Conservation (phyloP, 208 protist species). For the Trypanosoma caninum region DNA sequence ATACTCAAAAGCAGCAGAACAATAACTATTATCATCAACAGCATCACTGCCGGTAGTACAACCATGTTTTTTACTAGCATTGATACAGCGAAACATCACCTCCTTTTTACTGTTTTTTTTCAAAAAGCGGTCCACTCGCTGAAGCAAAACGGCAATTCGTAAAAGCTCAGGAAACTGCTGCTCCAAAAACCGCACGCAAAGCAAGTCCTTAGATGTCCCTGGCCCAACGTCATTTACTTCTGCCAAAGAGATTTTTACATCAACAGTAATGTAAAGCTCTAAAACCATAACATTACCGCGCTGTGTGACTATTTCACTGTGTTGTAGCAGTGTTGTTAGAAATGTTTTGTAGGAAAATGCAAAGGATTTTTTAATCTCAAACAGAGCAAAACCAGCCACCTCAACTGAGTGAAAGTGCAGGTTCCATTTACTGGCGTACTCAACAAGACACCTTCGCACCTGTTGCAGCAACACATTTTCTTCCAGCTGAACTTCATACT, state of each 20-base stretch:
- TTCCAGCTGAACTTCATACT: slow-evolving; percentile 6
- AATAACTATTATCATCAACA: no score
- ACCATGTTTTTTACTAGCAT: background rate
- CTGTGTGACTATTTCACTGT: slow-evolving; percentile 8
- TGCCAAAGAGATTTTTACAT: slow-evolving; percentile 12
- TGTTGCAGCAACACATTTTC: background rate
- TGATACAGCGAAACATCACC: slow-evolving; percentile 8
- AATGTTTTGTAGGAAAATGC: slow-evolving; percentile 3
- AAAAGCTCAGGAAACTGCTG: slow-evolving; percentile 20
- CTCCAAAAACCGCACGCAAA: slow-evolving; percentile 13
- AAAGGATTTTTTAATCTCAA: slow-evolving; percentile 10
- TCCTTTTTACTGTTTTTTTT: background rate
- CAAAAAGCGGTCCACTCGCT: slow-evolving; percentile 5
- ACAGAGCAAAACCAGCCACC: background rate
- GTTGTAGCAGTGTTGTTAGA: slow-evolving; percentile 13
- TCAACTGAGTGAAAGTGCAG: background rate
- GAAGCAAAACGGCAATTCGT: background rate
- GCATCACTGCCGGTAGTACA: no score
- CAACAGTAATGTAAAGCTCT: slow-evolving; percentile 13
- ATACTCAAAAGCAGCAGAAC: no score
- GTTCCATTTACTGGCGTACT: slow-evolving; percentile 13
- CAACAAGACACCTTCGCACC: slow-evolving; percentile 5
- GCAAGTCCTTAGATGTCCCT: background rate
- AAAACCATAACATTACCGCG: background rate
- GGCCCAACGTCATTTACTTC: background rate